Evolutionary conservation across 2,329 filamentous ascomycete species (phyloP).

Genomic region (Alternaria triticina): DNA sequence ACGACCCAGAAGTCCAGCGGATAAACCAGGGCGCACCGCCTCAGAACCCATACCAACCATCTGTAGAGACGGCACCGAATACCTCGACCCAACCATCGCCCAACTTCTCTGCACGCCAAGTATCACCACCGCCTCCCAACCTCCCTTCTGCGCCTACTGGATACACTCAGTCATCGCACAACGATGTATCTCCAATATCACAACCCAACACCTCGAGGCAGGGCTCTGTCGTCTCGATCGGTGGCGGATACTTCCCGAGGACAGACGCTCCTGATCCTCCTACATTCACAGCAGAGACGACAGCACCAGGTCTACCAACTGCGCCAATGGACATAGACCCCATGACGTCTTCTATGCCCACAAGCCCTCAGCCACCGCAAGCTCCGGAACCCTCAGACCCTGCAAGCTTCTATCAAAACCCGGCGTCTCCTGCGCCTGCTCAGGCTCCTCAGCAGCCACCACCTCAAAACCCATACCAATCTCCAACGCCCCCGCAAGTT

Average conservation of each 20-base stretch:
- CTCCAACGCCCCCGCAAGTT: conserved; percentile 9
- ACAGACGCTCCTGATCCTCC: conserved; percentile 55
- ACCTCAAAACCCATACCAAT: conserved; percentile 31
- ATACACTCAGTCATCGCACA: conserved; percentile 48
- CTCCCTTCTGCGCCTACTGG: conserved; percentile 39
- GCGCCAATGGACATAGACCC: conserved; percentile 41
- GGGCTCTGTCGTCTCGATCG: conserved; percentile 53
- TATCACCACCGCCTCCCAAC: conserved; percentile 54
- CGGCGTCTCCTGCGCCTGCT: conserved; percentile 46
- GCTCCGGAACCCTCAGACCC: conserved; percentile 32
- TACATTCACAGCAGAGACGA: conserved; percentile 50
- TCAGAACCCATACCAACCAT: conserved; percentile 52
- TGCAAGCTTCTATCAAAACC: conserved; percentile 41
- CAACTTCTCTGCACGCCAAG: conserved; percentile 50
- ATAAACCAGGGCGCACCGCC: conserved; percentile 50
- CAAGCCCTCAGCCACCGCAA: conserved; percentile 30
- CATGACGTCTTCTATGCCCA: conserved; percentile 30
- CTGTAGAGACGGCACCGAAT: conserved; percentile 67
- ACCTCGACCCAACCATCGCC: conserved; percentile 58
- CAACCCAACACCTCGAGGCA: conserved; percentile 52
- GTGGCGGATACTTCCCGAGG: conserved; percentile 65
- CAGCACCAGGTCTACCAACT: conserved; percentile 45
- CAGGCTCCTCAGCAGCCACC: conserved; percentile 28
- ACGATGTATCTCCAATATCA: conserved; percentile 61
- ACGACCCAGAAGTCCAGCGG: conserved; percentile 69